Percentiles rank a stretch among this genome's conserved stretches.
Conservation (phyloP, 2,329 filamentous ascomycete species). For the Colletotrichum salicis region DNA sequence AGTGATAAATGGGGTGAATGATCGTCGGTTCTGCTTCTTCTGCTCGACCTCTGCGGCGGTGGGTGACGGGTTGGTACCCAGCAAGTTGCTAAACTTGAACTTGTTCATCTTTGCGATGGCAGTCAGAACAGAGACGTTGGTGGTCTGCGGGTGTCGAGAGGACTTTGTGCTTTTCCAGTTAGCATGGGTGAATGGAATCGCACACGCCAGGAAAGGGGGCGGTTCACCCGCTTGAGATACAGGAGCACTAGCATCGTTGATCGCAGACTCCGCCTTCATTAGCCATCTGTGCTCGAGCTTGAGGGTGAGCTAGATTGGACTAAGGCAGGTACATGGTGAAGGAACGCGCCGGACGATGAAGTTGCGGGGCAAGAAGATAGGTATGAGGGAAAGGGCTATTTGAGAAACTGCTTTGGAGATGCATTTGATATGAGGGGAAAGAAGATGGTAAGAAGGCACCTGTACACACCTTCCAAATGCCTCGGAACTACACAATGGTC, state of each 20-base stretch:
- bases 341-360: neutral
- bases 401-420: neutral
- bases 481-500: neutral
- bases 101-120: constrained; percentile 42
- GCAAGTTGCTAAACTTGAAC: constrained; percentile 48
- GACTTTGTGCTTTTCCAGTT: neutral
- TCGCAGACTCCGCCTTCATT: neutral
- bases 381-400: neutral
- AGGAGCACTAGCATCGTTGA: constrained; percentile 1
- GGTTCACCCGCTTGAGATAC: neutral
- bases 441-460: neutral
- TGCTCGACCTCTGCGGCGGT: constrained; percentile 39
- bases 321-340: neutral
- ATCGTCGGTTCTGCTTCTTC: constrained; percentile 49
- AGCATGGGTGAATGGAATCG: neutral
- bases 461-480: neutral
- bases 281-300: neutral
- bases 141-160: neutral
- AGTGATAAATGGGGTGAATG: constrained; percentile 44
- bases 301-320: neutral
- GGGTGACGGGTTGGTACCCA: constrained; percentile 41
- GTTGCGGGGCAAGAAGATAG: neutral
- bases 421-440: neutral
- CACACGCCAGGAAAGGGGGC: neutral
- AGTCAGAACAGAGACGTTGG: neutral